These are phyloP conservation scores for Cyclotella cryptica DNA, from an alignment of 108 stramenopile genomes.

Conservation along the genomic window DNA sequence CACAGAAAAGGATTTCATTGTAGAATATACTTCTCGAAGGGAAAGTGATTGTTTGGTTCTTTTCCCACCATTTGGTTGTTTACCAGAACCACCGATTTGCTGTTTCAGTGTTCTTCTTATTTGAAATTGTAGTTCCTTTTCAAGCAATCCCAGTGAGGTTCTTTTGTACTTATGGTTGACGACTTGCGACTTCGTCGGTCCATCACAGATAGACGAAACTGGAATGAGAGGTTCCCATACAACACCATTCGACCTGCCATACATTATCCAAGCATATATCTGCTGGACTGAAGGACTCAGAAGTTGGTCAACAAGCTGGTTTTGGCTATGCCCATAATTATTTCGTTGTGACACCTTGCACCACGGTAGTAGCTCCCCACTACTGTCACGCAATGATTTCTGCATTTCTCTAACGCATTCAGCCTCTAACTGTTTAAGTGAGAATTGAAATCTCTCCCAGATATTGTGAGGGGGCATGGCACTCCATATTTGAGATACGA, in stretches of 20 bases:
- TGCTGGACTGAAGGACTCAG: conserved; percentile 33
- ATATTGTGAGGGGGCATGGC: conserved; percentile 67
- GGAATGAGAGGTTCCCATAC: conserved; percentile 49
- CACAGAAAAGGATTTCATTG: conserved; percentile 12
- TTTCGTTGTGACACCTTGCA: background rate
- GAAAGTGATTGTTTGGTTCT: background rate
- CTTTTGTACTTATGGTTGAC: conserved; percentile 31
- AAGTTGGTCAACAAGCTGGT: conserved; percentile 16
- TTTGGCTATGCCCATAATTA: background rate
- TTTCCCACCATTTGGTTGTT: background rate
- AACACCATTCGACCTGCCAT: conserved; percentile 20
- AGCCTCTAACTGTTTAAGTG: conserved; percentile 48
- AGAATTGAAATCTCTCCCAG: conserved; percentile 69
- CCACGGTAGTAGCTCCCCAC: background rate
- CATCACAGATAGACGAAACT: conserved; percentile 27
- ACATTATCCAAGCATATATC: conserved; percentile 20
- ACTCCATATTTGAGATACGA: conserved; percentile 41
- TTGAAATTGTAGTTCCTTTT: conserved; percentile 48
- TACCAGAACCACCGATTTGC: background rate
- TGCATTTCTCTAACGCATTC: conserved; percentile 34
- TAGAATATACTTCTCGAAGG: conserved; percentile 21
- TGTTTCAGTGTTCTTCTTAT: conserved; percentile 41
- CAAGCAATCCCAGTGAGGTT: conserved; percentile 11
- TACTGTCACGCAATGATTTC: background rate
- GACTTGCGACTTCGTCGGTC: background rate